A percentile compares a stretch with the other conserved stretches of the same genome.
phyloP scores from a whole-genome alignment of 495 filamentous ascomycete species.

The Coniosporium apollinis region DNA sequence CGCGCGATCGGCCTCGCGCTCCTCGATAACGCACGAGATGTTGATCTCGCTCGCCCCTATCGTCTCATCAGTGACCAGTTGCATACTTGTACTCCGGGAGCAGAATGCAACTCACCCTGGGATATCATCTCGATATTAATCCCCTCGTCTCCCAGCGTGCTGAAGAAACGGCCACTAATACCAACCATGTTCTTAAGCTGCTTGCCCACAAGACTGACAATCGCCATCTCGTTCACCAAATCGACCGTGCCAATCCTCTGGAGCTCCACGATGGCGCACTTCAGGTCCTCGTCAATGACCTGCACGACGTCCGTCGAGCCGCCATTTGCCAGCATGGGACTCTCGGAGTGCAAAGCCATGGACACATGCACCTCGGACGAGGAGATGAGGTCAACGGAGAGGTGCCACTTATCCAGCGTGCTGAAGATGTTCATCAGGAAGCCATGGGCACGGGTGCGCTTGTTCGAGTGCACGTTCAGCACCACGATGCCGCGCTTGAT shows the following conservation, averaged over 20 bases:
- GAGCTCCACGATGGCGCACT: slow-evolving; percentile 38
- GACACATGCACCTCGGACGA: slow-evolving; percentile 91
- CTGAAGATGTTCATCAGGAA: slow-evolving; percentile 85
- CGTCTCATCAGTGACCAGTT: no score
- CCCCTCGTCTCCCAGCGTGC: slow-evolving; percentile 64
- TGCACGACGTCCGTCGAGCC: slow-evolving; percentile 44
- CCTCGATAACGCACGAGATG: slow-evolving; percentile 92
- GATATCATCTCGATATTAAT: slow-evolving; percentile 98
- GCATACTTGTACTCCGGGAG: not conserved
- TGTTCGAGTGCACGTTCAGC: slow-evolving; percentile 90
- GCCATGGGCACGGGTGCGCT: slow-evolving; percentile 69
- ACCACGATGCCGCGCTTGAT: slow-evolving; percentile 88
- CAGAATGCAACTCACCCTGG: slow-evolving; percentile 45
- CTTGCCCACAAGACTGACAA: slow-evolving; percentile 75
- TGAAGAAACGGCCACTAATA: slow-evolving; percentile 55
- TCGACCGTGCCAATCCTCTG: slow-evolving; percentile 68
- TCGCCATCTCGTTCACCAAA: slow-evolving; percentile 73
- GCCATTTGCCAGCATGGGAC: slow-evolving; percentile 27
- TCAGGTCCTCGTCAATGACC: slow-evolving; percentile 20
- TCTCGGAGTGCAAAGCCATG: slow-evolving; percentile 67
- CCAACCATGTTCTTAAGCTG: slow-evolving; percentile 94
- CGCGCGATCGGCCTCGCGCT: slow-evolving; percentile 72
- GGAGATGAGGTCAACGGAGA: slow-evolving; percentile 86
- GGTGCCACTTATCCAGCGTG: slow-evolving; percentile 58
- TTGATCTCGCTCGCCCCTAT: slow-evolving; percentile 97